phyloP scores from a whole-genome alignment of 768 basidiomycete genomes.

The Infundibulicybe gibba region DNA sequence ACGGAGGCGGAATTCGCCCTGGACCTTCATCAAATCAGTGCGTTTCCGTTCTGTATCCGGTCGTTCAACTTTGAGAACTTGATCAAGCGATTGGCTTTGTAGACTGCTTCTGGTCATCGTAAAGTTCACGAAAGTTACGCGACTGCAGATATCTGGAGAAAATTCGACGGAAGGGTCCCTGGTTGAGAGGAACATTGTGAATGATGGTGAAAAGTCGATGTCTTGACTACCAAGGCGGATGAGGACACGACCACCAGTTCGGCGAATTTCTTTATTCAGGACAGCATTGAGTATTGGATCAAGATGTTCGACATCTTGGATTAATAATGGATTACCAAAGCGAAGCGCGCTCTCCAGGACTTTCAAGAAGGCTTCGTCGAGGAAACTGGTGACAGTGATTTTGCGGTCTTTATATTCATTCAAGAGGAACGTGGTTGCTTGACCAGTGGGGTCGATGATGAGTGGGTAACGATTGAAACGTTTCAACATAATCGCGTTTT shows the following conservation, averaged over 20 bases:
- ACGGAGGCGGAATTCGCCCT: conserved; percentile 95
- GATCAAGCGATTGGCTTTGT: conserved; percentile 96
- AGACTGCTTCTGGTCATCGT: conserved; percentile 99
- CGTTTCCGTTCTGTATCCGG: conserved; percentile 95
- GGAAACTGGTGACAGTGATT: conserved; percentile 97
- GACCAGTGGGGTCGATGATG: conserved; percentile 97
- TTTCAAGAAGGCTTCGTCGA: conserved; percentile 98
- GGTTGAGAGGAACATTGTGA: conserved; percentile 99
- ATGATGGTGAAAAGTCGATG: conserved; percentile 99
- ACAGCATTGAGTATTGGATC: conserved; percentile 98
- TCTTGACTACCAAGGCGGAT: conserved; percentile 97
- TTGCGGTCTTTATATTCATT: conserved; percentile 96
- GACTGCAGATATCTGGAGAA: conserved; percentile 97
- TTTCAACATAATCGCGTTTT: conserved; percentile 99
- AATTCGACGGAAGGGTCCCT: conserved; percentile 97
- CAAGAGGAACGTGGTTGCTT: conserved; percentile 90
- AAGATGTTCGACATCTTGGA: conserved; percentile 96
- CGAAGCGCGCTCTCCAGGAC: conserved; percentile 98
- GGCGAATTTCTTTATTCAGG: conserved; percentile 92
- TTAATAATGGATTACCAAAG: conserved; percentile 95
- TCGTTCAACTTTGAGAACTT: conserved; percentile 94
- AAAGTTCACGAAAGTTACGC: conserved; percentile 94
- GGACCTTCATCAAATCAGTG: conserved; percentile 95
- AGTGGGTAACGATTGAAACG: conserved; percentile 97
- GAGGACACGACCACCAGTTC: conserved; percentile 95